Evolutionary conservation across 331 rosid genomes (phyloP), one percentile per base, ranked within the genome.

Genomic region (Pyracantha coccinea): DNA sequence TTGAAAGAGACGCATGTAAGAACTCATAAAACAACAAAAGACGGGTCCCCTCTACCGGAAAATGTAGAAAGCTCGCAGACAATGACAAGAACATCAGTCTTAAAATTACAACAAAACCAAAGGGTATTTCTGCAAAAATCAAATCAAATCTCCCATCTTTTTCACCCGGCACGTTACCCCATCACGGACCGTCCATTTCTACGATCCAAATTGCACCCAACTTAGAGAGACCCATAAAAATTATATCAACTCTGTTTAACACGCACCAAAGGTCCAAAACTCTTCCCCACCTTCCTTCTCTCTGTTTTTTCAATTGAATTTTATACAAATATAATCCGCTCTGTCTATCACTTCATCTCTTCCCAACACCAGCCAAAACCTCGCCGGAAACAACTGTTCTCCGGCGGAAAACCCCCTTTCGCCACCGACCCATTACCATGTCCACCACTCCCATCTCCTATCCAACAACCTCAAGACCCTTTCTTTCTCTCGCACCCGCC

Each of bases 391-490:
- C 45, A 52, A 21, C 52, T 71, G 3, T 17, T 71, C 75, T 21
- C 72, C 78, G 82, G 86, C 84, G 87, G 67, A 7, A 54, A 19
- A 38, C 41, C 44, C 44, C 54, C 32, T 6, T 10, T 57, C 17
- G 17, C 19, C 29, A 23, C 11, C 0, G 2, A 33, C 23, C 29
- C 50, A 44, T 10, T 63, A 24, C 64, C 61, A 76, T 65, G 72
- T 63, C 35, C 67, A 20, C 78, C 35, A 25, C 73, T 58, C 31
- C 64, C 13, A 41, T 32, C 35, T 57, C 73, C 29, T 68, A 72
- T 53, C 58, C 81, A 24, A 66, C 88, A 79, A 60, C 85, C 73
- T 77, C 94, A 29, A 32, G 73, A 59, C 88, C 90, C 11, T 68
- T 82, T 23, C 50, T 76, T 3, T 71, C 75, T 53, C 83, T 76